Percentiles rank a stretch among this genome's conserved stretches.
These are phyloP conservation scores for Zelopaecilomyces penicillatus DNA, from an alignment of 2,329 filamentous ascomycete species.

Conservation along the genomic window DNA sequence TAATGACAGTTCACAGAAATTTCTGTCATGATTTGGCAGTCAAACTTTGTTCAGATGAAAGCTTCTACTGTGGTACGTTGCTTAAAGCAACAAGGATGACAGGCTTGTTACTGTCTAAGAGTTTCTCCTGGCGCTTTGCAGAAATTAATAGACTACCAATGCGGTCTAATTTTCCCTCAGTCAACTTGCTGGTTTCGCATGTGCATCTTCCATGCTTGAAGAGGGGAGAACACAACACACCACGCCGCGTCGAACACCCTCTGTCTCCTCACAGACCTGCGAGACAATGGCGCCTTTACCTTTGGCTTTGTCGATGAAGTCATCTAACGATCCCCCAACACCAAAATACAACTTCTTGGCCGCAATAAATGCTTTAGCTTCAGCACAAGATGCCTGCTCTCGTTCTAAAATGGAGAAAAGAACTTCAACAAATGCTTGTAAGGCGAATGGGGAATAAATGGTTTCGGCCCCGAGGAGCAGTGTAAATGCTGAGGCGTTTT, in stretches of 20 bases:
- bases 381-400: conserved; percentile 29
- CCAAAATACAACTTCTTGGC: conserved; percentile 80
- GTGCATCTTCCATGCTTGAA: too few species aligned
- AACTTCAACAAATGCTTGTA: conserved; percentile 60
- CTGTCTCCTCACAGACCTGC: conserved; percentile 48
- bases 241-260: conserved; percentile 54
- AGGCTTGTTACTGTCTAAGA: too few species aligned
- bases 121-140: too few species aligned
- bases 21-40: too few species aligned
- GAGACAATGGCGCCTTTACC: conserved; percentile 40
- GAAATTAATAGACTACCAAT: too few species aligned
- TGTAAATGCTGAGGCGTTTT: conserved; percentile 18
- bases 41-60: too few species aligned
- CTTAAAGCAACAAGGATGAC: too few species aligned
- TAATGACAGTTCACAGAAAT: too few species aligned
- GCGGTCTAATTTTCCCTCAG: too few species aligned
- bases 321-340: conserved; percentile 72
- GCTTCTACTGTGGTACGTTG: too few species aligned
- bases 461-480: conserved; percentile 70
- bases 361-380: conserved; percentile 56
- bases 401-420: conserved; percentile 50
- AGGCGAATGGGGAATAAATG: conserved; percentile 69
- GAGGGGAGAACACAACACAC: conserved; percentile 38
- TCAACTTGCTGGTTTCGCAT: too few species aligned
- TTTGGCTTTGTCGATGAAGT: conserved; percentile 51